Evolutionary conservation across 192 early-diverging fungal genomes (phyloP), one percentile per base, ranked within the genome.

Genomic region (Coemansia sp.): DNA sequence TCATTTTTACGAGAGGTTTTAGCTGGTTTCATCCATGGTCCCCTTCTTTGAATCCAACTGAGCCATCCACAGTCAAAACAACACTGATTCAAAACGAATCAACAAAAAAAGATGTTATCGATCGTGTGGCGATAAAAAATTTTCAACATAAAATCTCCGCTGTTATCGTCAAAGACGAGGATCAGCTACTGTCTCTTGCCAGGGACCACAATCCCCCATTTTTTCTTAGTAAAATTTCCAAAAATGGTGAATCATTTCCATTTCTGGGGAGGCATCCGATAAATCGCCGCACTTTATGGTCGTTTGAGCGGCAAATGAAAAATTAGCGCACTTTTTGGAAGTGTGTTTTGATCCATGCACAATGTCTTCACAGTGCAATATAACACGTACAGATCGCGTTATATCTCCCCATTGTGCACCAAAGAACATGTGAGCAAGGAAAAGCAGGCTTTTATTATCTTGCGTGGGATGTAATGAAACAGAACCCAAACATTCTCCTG

Each of bases 271-370:
- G 45, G 22, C 22, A 8, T 1, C 45, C 2, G 14, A 33, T 31
- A 54, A 54, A 31, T 54, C 29, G 52, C 52, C 52, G 52, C 52
- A 31, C 52, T 33, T 54, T 13, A 19, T 25, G 22, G 11, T 48
- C 6, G 6, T 25, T 10, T 2, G 20, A 25, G 45, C 45, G 45
- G 45, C 45, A 48, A 48, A 54, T 54, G 30, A 33, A 54, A 53
- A 54, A 41, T 41, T 54, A 54, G 52, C 52, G 52, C 52, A 54
- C 52, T 17, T 33, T 44, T 44, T 19, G 2, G 3, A 25, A 48
- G 11, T 22, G 13, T 48, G 7, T 11, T 23, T 20, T 25, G 13
- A n/a, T 41, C 17, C 38, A 41, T 41, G 38, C 38, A 34, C 33
- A 41, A 14, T 4, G 1, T 48, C 13, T 48, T 23, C 45, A 48